Evolutionary conservation across 1,284 basidiomycete species (phyloP), one percentile per base, ranked within the genome.

Genomic region (Trametes pubescens): DNA sequence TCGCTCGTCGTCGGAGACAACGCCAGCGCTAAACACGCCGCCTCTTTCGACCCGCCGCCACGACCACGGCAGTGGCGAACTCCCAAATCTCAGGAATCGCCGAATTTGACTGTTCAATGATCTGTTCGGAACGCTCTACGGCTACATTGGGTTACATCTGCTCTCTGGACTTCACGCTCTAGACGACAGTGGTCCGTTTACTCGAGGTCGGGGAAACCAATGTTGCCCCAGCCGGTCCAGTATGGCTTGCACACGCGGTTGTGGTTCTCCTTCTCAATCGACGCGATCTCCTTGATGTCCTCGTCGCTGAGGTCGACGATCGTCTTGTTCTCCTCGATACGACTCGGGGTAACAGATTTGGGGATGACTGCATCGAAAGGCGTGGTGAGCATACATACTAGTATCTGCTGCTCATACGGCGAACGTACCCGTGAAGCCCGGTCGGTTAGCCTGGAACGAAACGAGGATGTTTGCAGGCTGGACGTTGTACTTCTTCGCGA

Each of bases 371-470:
- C 11, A 59, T 48, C 55, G 46, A 52, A 32, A 44, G 60, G 61
- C 55, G 38, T 57, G 44, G 37, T 18, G 26, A 51, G 38, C 5
- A 21, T 49, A 4, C 11, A 24, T n/a, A 22, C 21, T 14, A 8
- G 37, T 18, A 13, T 44, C 34, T 10, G 9, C 34, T 10, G 44
- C 14, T 14, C 18, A 38, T 9, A 29, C 22, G 18, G n/a, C 29
- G 24, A 32, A 69, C 80, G 37, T 66, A 84, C 85, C 86, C 44
- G 78, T 83, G 47, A 88, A 82, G 35, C 81, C 79, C 3, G 81
- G 81, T 62, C 82, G 82, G 77, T 90, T 90, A 21, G 86, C 89
- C 65, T 90, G 87, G 49, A 90, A 79, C 0, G 87, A 89, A 53
- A 90, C 77, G 55, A 91, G 80, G 62, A 91, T 74, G 64, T 86